Evolutionary conservation across 139 green algal genomes (phyloP), one percentile per base, ranked within the genome.

Genomic region (Chlamydomonas asymmetrica): DNA sequence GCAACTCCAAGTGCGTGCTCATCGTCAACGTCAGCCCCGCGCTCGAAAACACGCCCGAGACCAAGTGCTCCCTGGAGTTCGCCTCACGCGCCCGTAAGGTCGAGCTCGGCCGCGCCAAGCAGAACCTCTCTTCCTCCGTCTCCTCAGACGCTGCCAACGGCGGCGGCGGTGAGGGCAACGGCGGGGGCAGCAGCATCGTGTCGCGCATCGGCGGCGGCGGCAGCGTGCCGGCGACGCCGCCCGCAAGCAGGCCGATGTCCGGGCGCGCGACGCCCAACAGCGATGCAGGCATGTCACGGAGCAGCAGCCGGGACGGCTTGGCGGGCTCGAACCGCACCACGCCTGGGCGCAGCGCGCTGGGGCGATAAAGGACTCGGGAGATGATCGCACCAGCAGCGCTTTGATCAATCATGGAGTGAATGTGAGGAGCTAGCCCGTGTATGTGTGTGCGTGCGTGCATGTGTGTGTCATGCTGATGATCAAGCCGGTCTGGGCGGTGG

Each of bases 21-120:
- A 70, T 83, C 9, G 73, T 81, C 54, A 83, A 84, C 63, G 76
- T 87, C 7, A 80, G 60, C 48, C 87, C 88, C 27, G 77, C 85
- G 2, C 41, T 66, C 10, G 80, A 85, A 20, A 90, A 90, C 50
- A 82, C 83, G 3, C 39, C 63, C 25, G 89, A 94, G 79, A 90
- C 83, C 27, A 81, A 87, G 54, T 93, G 84, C 80, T 89, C 83
- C 0, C 71, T 92, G 3, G 85, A 88, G 56, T 93, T 93, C 83
- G 89, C 89, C 3, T 85, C 85, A 6, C 59, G 84, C 5, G 87
- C 84, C 27, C 79, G 82, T 23, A 89, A 89, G 80, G 87, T 91
- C 29, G 80, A 84, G 72, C 75, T 82, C 8, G 80, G 75, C 25
- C 54, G 71, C 10, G 78, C 78, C 1, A 54, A 49, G 20, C 48